These are phyloP conservation scores for Funneliformis caledonium DNA, from an alignment of 371 early-diverging fungal species.

Conservation along the genomic window DNA sequence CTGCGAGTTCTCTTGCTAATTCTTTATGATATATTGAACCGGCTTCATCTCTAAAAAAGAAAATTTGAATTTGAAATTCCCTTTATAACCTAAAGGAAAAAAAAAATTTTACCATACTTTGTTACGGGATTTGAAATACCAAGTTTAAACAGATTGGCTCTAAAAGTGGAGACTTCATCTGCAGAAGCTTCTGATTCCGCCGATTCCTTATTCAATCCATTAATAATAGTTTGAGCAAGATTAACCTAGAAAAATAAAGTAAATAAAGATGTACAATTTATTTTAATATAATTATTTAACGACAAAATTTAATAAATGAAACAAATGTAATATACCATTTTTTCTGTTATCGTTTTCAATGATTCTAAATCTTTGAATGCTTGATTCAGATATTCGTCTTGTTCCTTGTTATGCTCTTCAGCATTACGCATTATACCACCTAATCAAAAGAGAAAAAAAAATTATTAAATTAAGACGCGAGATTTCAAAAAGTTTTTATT, in stretches of 20 bases:
- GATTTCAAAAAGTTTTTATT: not conserved
- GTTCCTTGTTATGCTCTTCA: slow-evolving; percentile 63
- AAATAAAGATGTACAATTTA: not conserved
- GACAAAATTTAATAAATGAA: not conserved
- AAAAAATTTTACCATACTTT: slow-evolving; percentile 41
- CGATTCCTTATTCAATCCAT: slow-evolving; percentile 61
- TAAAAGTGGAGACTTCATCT: slow-evolving; percentile 61
- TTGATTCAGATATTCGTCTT: slow-evolving; percentile 70
- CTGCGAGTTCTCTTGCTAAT: slow-evolving; percentile 82
- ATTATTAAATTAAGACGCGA: not conserved
- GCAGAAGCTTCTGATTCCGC: slow-evolving; percentile 48
- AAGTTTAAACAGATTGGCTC: slow-evolving; percentile 76
- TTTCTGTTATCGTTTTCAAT: slow-evolving; percentile 83
- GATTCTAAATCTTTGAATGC: slow-evolving; percentile 88
- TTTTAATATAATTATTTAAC: not conserved
- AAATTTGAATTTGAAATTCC: not conserved
- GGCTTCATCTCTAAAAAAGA: slow-evolving; percentile 66
- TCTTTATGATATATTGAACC: slow-evolving; percentile 86
- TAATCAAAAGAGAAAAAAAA: slow-evolving; percentile 37
- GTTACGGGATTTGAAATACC: slow-evolving; percentile 91
- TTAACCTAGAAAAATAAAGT: slow-evolving; percentile 49
- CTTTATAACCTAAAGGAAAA: no score
- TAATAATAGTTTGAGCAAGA: slow-evolving; percentile 77
- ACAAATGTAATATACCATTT: slow-evolving; percentile 66
- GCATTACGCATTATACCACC: slow-evolving; percentile 78